These are phyloP conservation scores for Fusarium nematophilum DNA, from an alignment of 2,329 filamentous ascomycete species.

Conservation along the genomic window DNA sequence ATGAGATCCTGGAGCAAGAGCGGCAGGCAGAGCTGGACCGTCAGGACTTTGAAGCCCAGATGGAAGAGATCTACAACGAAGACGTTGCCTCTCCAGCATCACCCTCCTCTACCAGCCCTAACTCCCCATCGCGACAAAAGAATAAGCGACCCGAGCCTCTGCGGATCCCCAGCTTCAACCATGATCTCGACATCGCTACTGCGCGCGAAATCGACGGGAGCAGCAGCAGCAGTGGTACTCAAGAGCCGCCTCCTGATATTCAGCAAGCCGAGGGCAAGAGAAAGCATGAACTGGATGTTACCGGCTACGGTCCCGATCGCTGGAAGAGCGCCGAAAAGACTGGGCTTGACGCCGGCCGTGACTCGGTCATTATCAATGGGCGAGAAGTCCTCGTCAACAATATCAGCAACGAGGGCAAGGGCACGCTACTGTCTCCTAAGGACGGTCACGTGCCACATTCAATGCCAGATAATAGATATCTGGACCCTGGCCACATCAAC, in stretches of 20 bases:
- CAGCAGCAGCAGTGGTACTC: conserved; percentile 18
- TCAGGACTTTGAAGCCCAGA: conserved; percentile 66
- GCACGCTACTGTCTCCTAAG: conserved; percentile 61
- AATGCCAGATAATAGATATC: conserved; percentile 46
- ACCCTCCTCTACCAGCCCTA: background rate
- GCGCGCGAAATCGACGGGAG: conserved; percentile 62
- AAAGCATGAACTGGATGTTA: conserved; percentile 78
- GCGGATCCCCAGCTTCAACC: conserved; percentile 73
- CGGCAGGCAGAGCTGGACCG: conserved; percentile 74
- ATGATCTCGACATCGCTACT: conserved; percentile 61
- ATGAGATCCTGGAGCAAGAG: conserved; percentile 86
- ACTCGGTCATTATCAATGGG: conserved; percentile 75
- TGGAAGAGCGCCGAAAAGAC: conserved; percentile 74
- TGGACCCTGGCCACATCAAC: conserved; percentile 48
- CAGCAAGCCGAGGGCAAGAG: conserved; percentile 65
- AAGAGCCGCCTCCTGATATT: conserved; percentile 30
- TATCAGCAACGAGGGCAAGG: conserved; percentile 72
- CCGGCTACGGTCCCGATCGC: conserved; percentile 80
- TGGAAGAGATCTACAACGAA: conserved; percentile 71
- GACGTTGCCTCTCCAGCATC: conserved; percentile 47
- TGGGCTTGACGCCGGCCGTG: conserved; percentile 72
- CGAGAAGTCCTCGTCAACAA: conserved; percentile 78
- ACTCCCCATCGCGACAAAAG: conserved; percentile 44
- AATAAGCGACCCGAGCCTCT: conserved; percentile 44
- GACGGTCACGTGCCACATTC: conserved; percentile 44